These are phyloP conservation scores for Botrytis galanthina DNA, from an alignment of 2,329 filamentous ascomycete genomes.

Conservation along the genomic window DNA sequence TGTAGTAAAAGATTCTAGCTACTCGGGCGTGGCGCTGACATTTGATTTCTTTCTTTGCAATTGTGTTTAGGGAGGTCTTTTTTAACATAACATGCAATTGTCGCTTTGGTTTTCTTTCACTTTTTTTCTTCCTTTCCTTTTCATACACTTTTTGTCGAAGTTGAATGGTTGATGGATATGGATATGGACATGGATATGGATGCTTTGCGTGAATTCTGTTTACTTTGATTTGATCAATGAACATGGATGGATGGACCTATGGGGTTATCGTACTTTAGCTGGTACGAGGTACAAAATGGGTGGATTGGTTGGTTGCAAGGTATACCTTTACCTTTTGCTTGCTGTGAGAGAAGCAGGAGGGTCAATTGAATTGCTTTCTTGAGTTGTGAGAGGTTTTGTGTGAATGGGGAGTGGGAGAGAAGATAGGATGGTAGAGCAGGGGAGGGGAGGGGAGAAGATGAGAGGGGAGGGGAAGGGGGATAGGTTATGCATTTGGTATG, in stretches of 20 bases:
- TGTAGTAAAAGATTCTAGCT: neutral
- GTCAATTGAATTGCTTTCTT: neutral
- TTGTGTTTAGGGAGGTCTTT: neutral
- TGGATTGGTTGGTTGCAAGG: neutral
- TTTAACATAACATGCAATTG: neutral
- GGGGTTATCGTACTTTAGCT: neutral
- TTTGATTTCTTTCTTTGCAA: constrained; percentile 4
- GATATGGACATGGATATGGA: constrained; percentile 1
- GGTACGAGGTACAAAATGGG: neutral
- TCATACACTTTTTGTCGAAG: neutral
- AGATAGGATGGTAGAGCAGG: too few relatives aligned
- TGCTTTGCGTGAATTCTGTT: neutral
- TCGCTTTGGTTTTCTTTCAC: neutral
- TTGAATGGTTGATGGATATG: constrained; percentile 8
- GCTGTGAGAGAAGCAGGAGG: neutral
- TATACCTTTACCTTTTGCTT: neutral
- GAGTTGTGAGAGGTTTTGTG: neutral
- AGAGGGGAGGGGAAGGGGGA: accelerated
- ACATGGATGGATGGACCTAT: neutral
- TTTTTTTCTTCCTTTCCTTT: neutral
- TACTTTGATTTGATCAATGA: neutral
- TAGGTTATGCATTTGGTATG: too few relatives aligned
- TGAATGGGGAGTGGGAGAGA: neutral
- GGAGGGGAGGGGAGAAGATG: too few relatives aligned
- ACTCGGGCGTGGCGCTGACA: neutral